Conservation (phyloP, 2,329 filamentous ascomycete species). For the Exophiala alcalophila region DNA sequence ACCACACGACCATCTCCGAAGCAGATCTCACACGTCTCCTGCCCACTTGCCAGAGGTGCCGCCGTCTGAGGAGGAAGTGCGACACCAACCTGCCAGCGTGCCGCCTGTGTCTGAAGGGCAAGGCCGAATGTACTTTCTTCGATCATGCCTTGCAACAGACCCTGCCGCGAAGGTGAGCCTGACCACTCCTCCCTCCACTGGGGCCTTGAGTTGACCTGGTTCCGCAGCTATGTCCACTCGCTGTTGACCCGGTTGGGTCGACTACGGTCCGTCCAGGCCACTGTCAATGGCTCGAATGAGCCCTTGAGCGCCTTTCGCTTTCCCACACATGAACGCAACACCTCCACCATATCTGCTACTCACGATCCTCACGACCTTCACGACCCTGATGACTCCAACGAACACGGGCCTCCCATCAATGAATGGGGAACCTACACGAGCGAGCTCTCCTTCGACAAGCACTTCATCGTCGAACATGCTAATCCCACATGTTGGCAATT, state of each 20-base stretch:
- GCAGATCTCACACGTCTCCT: slow-evolving; percentile 30
- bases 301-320: slow-evolving; percentile 10
- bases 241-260: slow-evolving; percentile 29
- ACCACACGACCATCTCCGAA: slow-evolving; percentile 31
- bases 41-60: slow-evolving; percentile 32
- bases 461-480: slow-evolving; percentile 30
- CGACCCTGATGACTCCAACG: too few relatives aligned
- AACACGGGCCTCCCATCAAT: too few relatives aligned
- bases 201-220: slow-evolving; percentile 2
- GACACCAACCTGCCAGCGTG: slow-evolving; percentile 33
- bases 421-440: slow-evolving; percentile 28
- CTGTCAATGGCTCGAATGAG: slow-evolving; percentile 23
- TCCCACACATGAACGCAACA: slow-evolving; percentile 19
- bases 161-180: slow-evolving; percentile 31
- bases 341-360: slow-evolving; percentile 15
- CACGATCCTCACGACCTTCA: too few relatives aligned
- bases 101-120: slow-evolving; percentile 33
- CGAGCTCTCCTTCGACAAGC: slow-evolving; percentile 31
- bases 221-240: slow-evolving; percentile 30
- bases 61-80: slow-evolving; percentile 32
- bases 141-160: slow-evolving; percentile 33
- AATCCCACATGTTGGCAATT: slow-evolving; percentile 32
- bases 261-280: slow-evolving; percentile 27
- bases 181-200: background rate
- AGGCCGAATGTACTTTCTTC: slow-evolving; percentile 33